These are phyloP conservation scores for Mesembryanthemum crystallinum DNA, from an alignment of 148 eudicot species.

Conservation along the genomic window DNA sequence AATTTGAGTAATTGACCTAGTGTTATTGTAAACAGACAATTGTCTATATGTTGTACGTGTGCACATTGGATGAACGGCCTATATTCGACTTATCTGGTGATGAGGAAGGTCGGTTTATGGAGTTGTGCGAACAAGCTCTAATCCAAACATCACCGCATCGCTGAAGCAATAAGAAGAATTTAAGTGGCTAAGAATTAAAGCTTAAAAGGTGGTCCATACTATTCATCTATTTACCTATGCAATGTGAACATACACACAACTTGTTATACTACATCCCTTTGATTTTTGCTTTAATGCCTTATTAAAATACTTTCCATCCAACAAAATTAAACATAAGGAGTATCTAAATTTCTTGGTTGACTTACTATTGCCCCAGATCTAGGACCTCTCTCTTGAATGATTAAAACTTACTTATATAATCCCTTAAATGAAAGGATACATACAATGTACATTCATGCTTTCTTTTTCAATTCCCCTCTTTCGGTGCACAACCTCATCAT, in stretches of 20 bases:
- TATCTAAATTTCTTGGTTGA: background rate
- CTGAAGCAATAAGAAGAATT: background rate
- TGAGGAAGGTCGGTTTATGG: too few species aligned
- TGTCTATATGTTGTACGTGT: too few species aligned
- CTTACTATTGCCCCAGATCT: background rate
- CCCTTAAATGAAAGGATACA: slow-evolving; percentile 15
- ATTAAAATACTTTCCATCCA: background rate
- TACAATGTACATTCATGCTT: slow-evolving; percentile 32
- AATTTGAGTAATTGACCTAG: too few species aligned
- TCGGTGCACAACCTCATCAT: slow-evolving; percentile 39
- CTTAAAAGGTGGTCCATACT: slow-evolving; percentile 17
- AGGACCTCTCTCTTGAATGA: slow-evolving; percentile 1
- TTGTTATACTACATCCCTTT: background rate
- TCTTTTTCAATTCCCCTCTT: slow-evolving; percentile 33
- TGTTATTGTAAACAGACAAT: too few species aligned
- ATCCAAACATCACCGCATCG: background rate
- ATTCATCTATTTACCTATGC: background rate
- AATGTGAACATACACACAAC: slow-evolving; percentile 2
- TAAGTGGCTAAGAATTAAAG: slow-evolving; percentile 3
- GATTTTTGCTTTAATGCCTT: background rate
- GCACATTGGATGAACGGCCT: background rate
- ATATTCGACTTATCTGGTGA: too few species aligned
- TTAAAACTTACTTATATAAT: slow-evolving; percentile 4
- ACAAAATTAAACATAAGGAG: background rate
- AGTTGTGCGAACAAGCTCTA: background rate